These are phyloP conservation scores for Fusarium sp. DNA, from an alignment of 2,329 filamentous ascomycete species.

Conservation along the genomic window DNA sequence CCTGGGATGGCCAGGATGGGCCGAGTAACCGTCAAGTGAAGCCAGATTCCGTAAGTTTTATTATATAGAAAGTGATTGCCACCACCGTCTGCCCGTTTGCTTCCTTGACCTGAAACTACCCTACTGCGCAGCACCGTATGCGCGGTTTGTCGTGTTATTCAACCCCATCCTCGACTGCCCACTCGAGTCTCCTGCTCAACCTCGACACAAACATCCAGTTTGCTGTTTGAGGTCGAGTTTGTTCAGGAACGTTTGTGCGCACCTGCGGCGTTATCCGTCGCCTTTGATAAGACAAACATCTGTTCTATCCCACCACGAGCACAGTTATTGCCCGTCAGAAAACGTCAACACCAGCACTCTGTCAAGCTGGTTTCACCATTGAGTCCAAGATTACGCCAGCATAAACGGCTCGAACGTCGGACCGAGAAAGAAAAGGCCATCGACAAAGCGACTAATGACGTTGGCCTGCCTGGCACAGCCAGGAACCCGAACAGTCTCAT, in stretches of 20 bases:
- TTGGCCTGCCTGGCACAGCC: constrained; percentile 14
- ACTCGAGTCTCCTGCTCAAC: constrained; percentile 16
- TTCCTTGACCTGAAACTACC: constrained; percentile 42
- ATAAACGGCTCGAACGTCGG: constrained; percentile 2
- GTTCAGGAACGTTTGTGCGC: constrained; percentile 7
- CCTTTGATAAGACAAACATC: constrained; percentile 12
- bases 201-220: constrained; percentile 27
- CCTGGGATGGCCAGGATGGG: constrained; percentile 21
- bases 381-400: constrained; percentile 10
- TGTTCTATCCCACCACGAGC: constrained; percentile 1
- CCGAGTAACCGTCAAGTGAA: constrained; percentile 1
- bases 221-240: constrained; percentile 23
- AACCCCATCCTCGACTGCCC: constrained; percentile 23
- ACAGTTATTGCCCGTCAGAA: constrained; percentile 1
- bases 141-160: constrained; percentile 24
- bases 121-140: constrained; percentile 13
- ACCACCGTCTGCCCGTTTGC: constrained; percentile 11
- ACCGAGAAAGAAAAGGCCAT: constrained; percentile 11
- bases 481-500: constrained; percentile 12
- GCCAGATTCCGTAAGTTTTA: constrained; percentile 27
- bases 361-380: constrained; percentile 11
- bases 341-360: constrained; percentile 15
- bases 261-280: constrained; percentile 25
- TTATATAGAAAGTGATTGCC: constrained; percentile 48
- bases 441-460: constrained; percentile 31